Evolutionary conservation across 208 protist species (phyloP), one percentile per base, ranked within the genome.

Genomic region (Endotrypanum monterogeii): DNA sequence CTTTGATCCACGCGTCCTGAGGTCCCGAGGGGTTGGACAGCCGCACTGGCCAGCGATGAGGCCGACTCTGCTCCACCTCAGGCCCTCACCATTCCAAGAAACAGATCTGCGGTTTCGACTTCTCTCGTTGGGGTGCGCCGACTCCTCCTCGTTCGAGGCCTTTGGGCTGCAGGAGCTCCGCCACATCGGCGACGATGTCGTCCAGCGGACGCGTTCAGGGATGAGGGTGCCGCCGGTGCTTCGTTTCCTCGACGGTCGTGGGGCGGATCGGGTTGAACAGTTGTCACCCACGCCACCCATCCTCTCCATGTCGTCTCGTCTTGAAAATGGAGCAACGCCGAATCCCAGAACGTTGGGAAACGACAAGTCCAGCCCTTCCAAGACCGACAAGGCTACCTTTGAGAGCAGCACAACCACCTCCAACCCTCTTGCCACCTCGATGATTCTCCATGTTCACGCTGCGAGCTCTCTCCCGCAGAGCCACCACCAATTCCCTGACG

Each of bases 111-210:
- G 80, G 25, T 94, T 94, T 63, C 76, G 61, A 16, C 65, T 89
- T 16, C 69, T 91, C 11, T 88, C 87, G 37, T 74, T 94, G 35
- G 85, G 86, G 41, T 75, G 66, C 32, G 67, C 85, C 25, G 82
- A 90, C 70, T 73, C 76, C 5, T 62, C 57, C 37, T 66, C 82
- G 25, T 91, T 91, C 75, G 82, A 91, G 66, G 77, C 76, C 14
- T 94, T 91, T 69, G 66, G 67, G 23, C 67, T 79, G 54, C 77
- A 87, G 71, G 86, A 94, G 61, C 86, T 94, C 16, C 73, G 79
- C 44, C 70, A 50, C 52, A 81, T 89, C 54, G 73, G 77, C 37
- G 74, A 83, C 57, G 78, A 89, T 41, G 76, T 89, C 48, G 39
- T 71, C 16, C 75, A 60, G 20, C 65, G 77, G 5, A 55, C 30